Evolutionary conservation across 1,284 basidiomycete genomes (phyloP).

Genomic region (Ustilago vetiveriae): DNA sequence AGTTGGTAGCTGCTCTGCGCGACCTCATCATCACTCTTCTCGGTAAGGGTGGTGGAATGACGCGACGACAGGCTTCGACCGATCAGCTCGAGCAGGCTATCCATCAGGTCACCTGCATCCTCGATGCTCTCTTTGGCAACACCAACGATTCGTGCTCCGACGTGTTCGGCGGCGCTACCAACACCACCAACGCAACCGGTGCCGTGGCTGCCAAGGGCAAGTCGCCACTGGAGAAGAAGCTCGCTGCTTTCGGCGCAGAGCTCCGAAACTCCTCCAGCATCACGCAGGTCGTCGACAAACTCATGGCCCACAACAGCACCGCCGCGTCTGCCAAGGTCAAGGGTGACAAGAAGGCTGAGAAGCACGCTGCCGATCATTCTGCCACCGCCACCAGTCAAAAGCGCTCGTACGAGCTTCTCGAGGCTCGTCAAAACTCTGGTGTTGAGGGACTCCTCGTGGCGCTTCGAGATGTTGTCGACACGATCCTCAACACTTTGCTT

Average conservation of each 20-base stretch:
- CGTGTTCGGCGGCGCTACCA: conserved; percentile 20
- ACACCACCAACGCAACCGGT: conserved; percentile 40
- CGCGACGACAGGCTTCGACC: conserved; percentile 28
- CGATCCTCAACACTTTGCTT: conserved; percentile 54
- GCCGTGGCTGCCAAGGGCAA: conserved; percentile 3
- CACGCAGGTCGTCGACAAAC: conserved; percentile 29
- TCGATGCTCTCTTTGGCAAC: conserved; percentile 49
- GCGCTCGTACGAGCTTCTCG: conserved; percentile 21
- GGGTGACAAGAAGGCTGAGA: conserved; percentile 19
- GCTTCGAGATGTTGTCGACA: conserved; percentile 48
- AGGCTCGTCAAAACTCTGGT: conserved; percentile 43
- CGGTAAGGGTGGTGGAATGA: conserved; percentile 36
- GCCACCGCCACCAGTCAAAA: conserved; percentile 8
- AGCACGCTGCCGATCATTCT: conserved; percentile 20
- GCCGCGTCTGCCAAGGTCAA: conserved; percentile 9
- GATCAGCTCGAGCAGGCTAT: conserved; percentile 40
- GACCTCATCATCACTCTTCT: conserved; percentile 50
- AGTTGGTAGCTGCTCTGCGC: conserved; percentile 46
- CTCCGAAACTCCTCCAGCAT: conserved; percentile 38
- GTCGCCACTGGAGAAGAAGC: conserved; percentile 34
- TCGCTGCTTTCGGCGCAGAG: conserved; percentile 21
- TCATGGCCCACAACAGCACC: conserved; percentile 20
- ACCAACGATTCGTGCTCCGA: conserved; percentile 33
- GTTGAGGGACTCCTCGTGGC: conserved; percentile 43
- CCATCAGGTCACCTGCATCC: conserved; percentile 47